phyloP scores from a whole-genome alignment of 2,329 filamentous ascomycete species.

The Colletotrichum echinochloae region DNA sequence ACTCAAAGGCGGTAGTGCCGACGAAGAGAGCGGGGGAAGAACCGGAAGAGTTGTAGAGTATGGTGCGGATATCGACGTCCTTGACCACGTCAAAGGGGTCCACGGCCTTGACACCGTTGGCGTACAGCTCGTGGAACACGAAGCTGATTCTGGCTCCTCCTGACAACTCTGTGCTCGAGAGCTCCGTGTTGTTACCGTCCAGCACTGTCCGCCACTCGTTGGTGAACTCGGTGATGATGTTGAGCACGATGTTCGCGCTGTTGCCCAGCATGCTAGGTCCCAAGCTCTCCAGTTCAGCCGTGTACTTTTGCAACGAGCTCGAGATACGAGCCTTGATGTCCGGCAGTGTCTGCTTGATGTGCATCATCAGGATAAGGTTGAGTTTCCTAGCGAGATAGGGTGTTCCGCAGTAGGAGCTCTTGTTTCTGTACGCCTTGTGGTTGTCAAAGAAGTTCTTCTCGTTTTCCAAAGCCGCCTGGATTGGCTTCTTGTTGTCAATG shows the following conservation, averaged over 20 bases:
- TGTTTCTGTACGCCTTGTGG: slow-evolving; percentile 98
- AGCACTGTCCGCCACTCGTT: slow-evolving; percentile 97
- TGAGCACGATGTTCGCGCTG: slow-evolving; percentile 94
- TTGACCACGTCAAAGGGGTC: slow-evolving; percentile 98
- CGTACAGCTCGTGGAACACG: slow-evolving; percentile 98
- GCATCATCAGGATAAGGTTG: slow-evolving; percentile 99
- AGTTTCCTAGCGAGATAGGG: slow-evolving; percentile 96
- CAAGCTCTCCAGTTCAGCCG: slow-evolving; percentile 81
- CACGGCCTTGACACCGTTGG: slow-evolving; percentile 96
- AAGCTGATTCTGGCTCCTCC: slow-evolving; percentile 98
- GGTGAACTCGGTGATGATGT: slow-evolving; percentile 98
- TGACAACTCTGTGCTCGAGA: slow-evolving; percentile 93
- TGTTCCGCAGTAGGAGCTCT: slow-evolving; percentile 98
- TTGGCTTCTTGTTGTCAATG: slow-evolving; percentile 98
- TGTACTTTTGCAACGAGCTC: slow-evolving; percentile 94
- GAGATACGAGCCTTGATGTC: slow-evolving; percentile 98
- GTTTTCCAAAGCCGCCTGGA: slow-evolving; percentile 88
- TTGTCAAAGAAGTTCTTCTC: slow-evolving; percentile 99
- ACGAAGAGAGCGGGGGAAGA: slow-evolving; percentile 97
- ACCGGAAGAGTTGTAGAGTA: slow-evolving; percentile 99
- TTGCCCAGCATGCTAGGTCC: slow-evolving; percentile 97
- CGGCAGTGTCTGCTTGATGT: slow-evolving; percentile 98
- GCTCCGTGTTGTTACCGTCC: slow-evolving; percentile 95
- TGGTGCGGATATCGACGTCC: slow-evolving; percentile 96
- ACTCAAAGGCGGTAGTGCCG: slow-evolving; percentile 96